A percentile compares a stretch with the other conserved stretches of the same genome.
Conservation (phyloP, 257 asterid species). For the Mentha longifolia region DNA sequence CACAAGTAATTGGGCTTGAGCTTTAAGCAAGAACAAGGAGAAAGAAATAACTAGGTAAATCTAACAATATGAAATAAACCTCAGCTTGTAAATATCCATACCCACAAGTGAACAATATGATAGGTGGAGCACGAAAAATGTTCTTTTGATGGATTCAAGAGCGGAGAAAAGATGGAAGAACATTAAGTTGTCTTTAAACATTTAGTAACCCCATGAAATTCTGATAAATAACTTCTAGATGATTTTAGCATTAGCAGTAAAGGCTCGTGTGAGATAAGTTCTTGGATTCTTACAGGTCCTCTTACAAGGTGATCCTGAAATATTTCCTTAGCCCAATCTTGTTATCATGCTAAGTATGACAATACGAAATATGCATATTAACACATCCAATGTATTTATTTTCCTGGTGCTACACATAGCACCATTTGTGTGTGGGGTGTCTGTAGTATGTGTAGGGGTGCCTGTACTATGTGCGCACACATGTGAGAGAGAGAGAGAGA, state of each 20-base stretch:
- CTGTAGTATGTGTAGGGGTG: too few species aligned
- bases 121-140: neutral
- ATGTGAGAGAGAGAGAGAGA: conserved; percentile 30
- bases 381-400: neutral
- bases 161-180: neutral
- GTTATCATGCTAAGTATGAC: neutral
- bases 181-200: too few species aligned
- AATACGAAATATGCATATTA: neutral
- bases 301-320: conserved; percentile 3
- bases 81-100: neutral
- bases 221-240: neutral
- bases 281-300: neutral
- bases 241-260: neutral
- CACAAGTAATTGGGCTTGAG: neutral
- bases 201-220: neutral
- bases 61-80: neutral
- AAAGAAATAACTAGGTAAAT: neutral
- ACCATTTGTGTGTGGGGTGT: neutral
- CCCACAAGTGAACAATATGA: neutral
- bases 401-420: neutral
- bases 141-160: neutral
- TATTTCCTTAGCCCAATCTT: neutral
- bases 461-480: too few species aligned
- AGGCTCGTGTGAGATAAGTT: neutral
- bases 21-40: neutral